A percentile compares a stretch with the other conserved stretches of the same genome.
Conservation (phyloP, 208 protist genomes). For the Naegleria lovaniensis region DNA sequence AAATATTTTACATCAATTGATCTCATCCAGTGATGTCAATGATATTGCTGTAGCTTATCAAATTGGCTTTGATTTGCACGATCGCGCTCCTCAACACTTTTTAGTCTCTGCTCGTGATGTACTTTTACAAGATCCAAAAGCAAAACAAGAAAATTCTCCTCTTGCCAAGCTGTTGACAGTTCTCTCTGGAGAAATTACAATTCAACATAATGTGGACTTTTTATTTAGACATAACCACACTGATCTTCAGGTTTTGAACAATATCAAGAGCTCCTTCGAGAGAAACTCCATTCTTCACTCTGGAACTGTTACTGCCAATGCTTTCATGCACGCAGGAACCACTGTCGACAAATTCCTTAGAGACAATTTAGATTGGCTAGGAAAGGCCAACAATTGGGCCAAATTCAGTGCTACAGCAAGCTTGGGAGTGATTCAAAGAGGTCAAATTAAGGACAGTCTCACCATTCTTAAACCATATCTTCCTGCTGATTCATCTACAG, state of each 20-base stretch:
- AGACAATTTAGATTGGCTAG: slow-evolving; percentile 93
- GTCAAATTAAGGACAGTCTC: slow-evolving; percentile 76
- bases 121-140: slow-evolving; percentile 34
- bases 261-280: slow-evolving; percentile 82
- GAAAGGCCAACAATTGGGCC: slow-evolving; percentile 88
- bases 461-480: slow-evolving; percentile 84
- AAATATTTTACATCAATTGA: slow-evolving; percentile 64
- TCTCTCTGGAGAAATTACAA: slow-evolving; percentile 68
- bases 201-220: slow-evolving; percentile 86
- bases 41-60: slow-evolving; percentile 63
- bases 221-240: slow-evolving; percentile 84
- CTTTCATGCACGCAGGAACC: slow-evolving; percentile 95
- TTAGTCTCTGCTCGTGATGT: slow-evolving; percentile 56
- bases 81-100: slow-evolving; percentile 74
- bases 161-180: slow-evolving; percentile 39
- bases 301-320: slow-evolving; percentile 87
- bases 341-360: slow-evolving; percentile 94
- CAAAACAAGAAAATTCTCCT: neutral
- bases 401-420: slow-evolving; percentile 91
- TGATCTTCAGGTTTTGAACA: slow-evolving; percentile 86
- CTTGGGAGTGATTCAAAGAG: slow-evolving; percentile 93
- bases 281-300: slow-evolving; percentile 56
- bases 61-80: slow-evolving; percentile 74
- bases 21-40: slow-evolving; percentile 44
- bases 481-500: slow-evolving; percentile 47